Conservation (phyloP, 768 basidiomycete species). For the Tulasnella sp. region DNA sequence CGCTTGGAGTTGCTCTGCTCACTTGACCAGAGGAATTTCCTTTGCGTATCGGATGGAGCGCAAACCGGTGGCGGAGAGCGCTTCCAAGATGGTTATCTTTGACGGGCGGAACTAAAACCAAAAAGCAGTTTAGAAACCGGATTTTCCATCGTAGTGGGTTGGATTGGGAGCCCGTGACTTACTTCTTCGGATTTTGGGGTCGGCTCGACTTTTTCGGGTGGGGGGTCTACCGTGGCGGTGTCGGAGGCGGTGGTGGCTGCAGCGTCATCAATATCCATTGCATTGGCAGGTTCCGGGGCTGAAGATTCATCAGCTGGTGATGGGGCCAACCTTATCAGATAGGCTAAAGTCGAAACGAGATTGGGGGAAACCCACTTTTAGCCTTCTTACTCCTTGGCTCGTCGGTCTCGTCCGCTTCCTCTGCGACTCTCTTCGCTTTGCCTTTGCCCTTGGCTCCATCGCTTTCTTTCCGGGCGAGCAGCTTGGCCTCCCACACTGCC, state of each 20-base stretch:
- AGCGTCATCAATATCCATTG: background rate
- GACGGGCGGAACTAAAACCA: conserved; percentile 48
- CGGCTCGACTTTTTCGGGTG: background rate
- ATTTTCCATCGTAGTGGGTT: background rate
- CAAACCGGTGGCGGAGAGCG: conserved; percentile 91
- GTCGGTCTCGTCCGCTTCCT: conserved; percentile 25
- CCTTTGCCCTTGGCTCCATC: conserved; percentile 34
- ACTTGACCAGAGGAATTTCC: conserved; percentile 91
- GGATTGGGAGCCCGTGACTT: background rate
- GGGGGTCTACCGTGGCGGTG: background rate
- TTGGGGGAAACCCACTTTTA: conserved; percentile 41
- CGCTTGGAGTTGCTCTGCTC: conserved; percentile 35
- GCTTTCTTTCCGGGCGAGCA: background rate
- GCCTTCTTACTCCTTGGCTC: conserved; percentile 42
- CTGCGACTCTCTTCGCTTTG: conserved; percentile 28
- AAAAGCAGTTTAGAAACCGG: background rate
- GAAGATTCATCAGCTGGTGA: too few species aligned
- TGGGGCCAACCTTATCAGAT: background rate
- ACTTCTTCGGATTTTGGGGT: background rate
- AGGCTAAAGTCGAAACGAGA: background rate
- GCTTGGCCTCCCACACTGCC: conserved; percentile 50
- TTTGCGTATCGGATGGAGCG: conserved; percentile 96
- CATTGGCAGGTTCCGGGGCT: background rate
- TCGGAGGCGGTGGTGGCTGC: background rate
- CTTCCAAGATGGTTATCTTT: conserved; percentile 80